Evolutionary conservation across 306 rosid genomes (phyloP).

Genomic region (Cicer pinnatifidum): DNA sequence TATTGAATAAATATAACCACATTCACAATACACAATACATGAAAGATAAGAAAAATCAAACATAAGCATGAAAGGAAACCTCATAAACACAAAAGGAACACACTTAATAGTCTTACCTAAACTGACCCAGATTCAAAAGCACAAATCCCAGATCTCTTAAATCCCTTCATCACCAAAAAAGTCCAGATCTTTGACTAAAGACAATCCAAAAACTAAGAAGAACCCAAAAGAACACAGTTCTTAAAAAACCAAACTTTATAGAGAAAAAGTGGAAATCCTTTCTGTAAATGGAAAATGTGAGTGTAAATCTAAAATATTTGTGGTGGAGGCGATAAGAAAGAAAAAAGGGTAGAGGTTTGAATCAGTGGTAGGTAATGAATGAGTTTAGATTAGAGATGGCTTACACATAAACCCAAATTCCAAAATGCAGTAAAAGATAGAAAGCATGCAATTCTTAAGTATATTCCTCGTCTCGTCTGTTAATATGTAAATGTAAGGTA

Average conservation of each 20-base stretch:
- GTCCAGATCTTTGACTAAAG: conserved; percentile 56
- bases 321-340: conserved; percentile 24
- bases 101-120: conserved; percentile 45
- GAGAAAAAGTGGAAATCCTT: conserved; percentile 17
- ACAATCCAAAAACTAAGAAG: conserved; percentile 22
- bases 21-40: conserved; percentile 1
- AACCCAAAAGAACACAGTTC: conserved; percentile 41
- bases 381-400: conserved; percentile 46
- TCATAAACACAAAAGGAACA: not conserved
- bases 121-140: conserved; percentile 32
- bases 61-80: no score
- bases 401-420: conserved; percentile 42
- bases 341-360: conserved; percentile 54
- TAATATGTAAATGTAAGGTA: no score
- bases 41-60: no score
- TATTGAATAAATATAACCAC: not conserved
- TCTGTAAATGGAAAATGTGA: conserved; percentile 43
- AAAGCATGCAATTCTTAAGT: conserved; percentile 43
- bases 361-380: conserved; percentile 59
- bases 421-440: conserved; percentile 53
- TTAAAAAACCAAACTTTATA: conserved; percentile 38
- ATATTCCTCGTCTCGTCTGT: conserved; percentile 50
- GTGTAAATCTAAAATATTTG: conserved; percentile 57
- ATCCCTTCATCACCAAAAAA: conserved; percentile 46
- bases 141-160: conserved; percentile 63